These are phyloP conservation scores for Mortierella sp. DNA, from an alignment of 371 early-diverging fungal genomes.

Conservation along the genomic window DNA sequence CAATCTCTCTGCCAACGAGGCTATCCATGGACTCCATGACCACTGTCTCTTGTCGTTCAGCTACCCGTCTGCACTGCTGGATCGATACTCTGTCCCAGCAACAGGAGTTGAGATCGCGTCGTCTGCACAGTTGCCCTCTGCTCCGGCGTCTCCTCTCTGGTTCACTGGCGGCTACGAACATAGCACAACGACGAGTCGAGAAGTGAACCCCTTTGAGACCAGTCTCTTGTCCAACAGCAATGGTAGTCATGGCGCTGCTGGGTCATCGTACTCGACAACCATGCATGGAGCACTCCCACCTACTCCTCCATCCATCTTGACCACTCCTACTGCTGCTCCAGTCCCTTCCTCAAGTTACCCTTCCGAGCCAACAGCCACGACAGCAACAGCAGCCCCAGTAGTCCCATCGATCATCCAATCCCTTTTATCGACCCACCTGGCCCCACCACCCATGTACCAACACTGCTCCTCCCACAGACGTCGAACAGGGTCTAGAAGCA, in stretches of 20 bases:
- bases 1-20: slow-evolving; percentile 23
- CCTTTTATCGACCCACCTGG: neutral
- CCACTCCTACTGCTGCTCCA: neutral
- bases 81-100: neutral
- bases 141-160: neutral
- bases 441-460: neutral
- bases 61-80: neutral
- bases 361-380: neutral
- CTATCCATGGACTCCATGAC: slow-evolving; percentile 19
- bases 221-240: neutral
- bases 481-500: neutral
- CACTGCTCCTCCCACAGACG: neutral
- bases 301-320: neutral
- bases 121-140: neutral
- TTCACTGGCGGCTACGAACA: neutral
- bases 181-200: neutral
- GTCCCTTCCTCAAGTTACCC: neutral
- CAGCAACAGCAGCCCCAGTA: neutral
- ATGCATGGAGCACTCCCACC: neutral
- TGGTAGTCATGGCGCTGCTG: neutral
- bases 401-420: neutral
- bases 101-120: neutral
- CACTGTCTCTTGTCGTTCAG: slow-evolving; percentile 20
- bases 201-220: neutral
- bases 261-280: neutral